Evolutionary conservation across 306 rosid species (phyloP).

Genomic region (Ormosia semicastrata): DNA sequence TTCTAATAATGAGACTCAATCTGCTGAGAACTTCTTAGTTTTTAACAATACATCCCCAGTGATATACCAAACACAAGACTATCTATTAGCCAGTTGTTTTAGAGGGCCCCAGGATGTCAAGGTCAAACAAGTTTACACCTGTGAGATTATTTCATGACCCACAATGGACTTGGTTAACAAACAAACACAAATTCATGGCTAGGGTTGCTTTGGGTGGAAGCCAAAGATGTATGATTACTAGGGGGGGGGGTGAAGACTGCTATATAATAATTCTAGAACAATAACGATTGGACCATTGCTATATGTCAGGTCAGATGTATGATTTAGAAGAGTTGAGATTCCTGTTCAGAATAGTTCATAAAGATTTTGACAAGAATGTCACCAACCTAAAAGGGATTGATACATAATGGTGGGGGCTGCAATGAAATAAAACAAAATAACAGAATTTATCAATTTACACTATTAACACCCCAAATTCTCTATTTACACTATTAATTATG

Average conservation of each 20-base stretch:
- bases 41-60: not conserved
- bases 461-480: no score
- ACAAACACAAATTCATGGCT: slow-evolving; percentile 14
- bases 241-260: not conserved
- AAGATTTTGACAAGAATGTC: slow-evolving; percentile 10
- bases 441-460: not conserved
- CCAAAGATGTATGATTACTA: not conserved
- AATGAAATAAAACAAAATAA: not conserved
- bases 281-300: not conserved
- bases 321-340: not conserved
- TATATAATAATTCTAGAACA: not conserved
- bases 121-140: slow-evolving; percentile 34
- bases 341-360: not conserved
- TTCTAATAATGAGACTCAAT: not conserved
- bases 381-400: not conserved
- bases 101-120: slow-evolving; percentile 19
- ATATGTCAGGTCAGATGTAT: not conserved
- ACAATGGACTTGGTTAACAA: not conserved
- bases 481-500: no score
- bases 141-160: slow-evolving; percentile 15
- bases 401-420: not conserved
- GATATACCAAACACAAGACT: slow-evolving; percentile 33
- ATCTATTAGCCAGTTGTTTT: slow-evolving; percentile 31
- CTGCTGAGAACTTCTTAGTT: not conserved
- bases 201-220: not conserved